Evolutionary conservation across 352 stramenopile genomes (phyloP).

Genomic region (Phytophthora fragariae): DNA sequence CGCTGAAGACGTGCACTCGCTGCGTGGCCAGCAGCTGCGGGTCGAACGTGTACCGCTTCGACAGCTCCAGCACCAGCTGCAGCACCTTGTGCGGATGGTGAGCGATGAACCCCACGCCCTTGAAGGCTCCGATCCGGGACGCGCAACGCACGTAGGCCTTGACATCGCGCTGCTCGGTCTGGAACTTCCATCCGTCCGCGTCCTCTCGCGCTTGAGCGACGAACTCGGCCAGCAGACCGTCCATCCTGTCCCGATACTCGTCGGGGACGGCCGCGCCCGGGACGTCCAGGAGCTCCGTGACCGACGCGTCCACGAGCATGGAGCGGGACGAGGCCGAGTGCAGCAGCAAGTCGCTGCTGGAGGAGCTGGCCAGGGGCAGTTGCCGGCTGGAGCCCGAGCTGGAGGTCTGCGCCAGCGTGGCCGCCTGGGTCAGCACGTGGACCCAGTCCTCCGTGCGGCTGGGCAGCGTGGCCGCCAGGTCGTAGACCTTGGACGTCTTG

Average conservation of each 20-base stretch:
- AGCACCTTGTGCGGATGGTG: conserved; percentile 64
- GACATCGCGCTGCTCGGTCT: conserved; percentile 62
- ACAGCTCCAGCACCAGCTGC: conserved; percentile 64
- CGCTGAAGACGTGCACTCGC: conserved; percentile 65
- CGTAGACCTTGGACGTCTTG: conserved; percentile 72
- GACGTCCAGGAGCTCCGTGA: conserved; percentile 43
- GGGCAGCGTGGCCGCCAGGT: conserved; percentile 65
- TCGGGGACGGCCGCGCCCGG: conserved; percentile 44
- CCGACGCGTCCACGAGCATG: conserved; percentile 33
- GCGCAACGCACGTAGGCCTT: conserved; percentile 61
- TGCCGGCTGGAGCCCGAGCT: neutral
- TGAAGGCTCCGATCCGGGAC: conserved; percentile 56
- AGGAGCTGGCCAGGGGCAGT: conserved; percentile 20
- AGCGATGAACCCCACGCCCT: conserved; percentile 64
- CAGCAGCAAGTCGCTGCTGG: conserved; percentile 31
- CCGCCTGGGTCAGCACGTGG: conserved; percentile 50
- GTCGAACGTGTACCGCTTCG: conserved; percentile 56
- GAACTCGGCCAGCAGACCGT: conserved; percentile 71
- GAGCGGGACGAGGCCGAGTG: conserved; percentile 40
- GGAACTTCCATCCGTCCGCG: conserved; percentile 67
- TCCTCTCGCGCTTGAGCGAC: conserved; percentile 57
- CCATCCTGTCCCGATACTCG: conserved; percentile 51
- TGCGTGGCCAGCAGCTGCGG: conserved; percentile 60
- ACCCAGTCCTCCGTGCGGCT: conserved; percentile 72
- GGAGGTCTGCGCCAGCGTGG: conserved; percentile 33